Evolutionary conservation across 2,329 filamentous ascomycete genomes (phyloP).

Genomic region (Xylaria sp.): DNA sequence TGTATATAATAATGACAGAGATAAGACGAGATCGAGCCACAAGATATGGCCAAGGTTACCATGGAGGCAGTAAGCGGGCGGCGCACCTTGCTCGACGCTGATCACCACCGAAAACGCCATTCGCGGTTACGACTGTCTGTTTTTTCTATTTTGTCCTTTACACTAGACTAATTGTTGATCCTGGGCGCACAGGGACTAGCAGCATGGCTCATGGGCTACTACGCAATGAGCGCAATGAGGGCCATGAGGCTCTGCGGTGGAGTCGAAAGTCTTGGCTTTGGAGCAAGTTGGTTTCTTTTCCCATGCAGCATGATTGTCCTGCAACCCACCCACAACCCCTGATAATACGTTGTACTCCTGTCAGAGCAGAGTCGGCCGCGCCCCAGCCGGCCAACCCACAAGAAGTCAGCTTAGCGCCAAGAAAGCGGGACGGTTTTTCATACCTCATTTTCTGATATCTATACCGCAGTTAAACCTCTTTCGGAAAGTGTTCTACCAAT

Average conservation of each 20-base stretch:
- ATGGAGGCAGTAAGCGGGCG: constrained; percentile 25
- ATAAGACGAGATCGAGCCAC: constrained; percentile 2
- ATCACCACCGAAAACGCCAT: constrained; percentile 28
- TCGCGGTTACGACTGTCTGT: constrained; percentile 21
- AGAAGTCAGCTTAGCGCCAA: constrained; percentile 28
- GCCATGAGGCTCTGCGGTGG: no score
- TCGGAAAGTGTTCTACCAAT: no score
- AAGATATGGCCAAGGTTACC: constrained; percentile 22
- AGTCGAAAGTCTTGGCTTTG: no score
- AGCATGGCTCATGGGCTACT: constrained; percentile 9
- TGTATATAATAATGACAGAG: constrained; percentile 30
- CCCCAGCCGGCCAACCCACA: constrained; percentile 25
- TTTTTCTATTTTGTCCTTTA: constrained; percentile 29
- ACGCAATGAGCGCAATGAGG: neutral
- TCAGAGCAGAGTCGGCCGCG: constrained; percentile 22
- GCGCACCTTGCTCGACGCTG: constrained; percentile 27
- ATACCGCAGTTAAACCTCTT: no score
- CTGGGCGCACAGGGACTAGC: constrained; percentile 8
- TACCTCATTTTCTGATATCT: no score
- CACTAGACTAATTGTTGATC: constrained; percentile 5
- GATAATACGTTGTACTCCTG: constrained; percentile 23
- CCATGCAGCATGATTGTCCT: constrained; percentile 8
- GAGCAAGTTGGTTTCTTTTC: constrained; percentile 24
- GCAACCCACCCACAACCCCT: constrained; percentile 31
- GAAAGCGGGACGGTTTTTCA: no score